These are phyloP conservation scores for Mycothermus thermophilus DNA, from an alignment of 495 filamentous ascomycete genomes.

Conservation along the genomic window DNA sequence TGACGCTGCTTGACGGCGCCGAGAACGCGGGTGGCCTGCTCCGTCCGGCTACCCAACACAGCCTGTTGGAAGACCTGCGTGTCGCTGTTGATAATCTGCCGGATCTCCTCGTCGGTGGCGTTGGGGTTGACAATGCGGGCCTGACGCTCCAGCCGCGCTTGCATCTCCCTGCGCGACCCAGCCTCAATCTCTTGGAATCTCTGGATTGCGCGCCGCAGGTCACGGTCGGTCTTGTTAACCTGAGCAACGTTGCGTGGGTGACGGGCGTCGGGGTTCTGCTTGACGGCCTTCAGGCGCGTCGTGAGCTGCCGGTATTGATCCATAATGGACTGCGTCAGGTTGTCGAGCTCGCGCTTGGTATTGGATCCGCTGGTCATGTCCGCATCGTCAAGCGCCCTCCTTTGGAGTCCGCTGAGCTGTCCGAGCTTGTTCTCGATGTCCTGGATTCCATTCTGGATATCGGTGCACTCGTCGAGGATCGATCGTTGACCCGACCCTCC, in stretches of 20 bases:
- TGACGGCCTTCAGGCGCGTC: conserved; percentile 61
- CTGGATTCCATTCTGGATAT: conserved; percentile 64
- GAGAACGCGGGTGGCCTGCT: conserved; percentile 64
- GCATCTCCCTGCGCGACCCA: conserved; percentile 60
- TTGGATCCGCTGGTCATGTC: conserved; percentile 37
- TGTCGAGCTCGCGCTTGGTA: conserved; percentile 44
- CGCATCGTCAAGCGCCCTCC: conserved; percentile 43
- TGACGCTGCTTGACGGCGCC: conserved; percentile 71
- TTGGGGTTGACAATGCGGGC: conserved; percentile 82
- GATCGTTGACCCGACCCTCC: too few relatives aligned
- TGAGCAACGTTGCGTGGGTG: conserved; percentile 58
- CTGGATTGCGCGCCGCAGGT: conserved; percentile 62
- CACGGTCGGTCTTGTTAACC: conserved; percentile 63
- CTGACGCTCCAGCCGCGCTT: conserved; percentile 72
- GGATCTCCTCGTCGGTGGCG: conserved; percentile 66
- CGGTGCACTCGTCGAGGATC: conserved; percentile 69
- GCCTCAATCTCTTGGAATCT: conserved; percentile 66
- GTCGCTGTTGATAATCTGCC: conserved; percentile 53
- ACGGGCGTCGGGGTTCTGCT: conserved; percentile 60
- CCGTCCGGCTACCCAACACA: conserved; percentile 56
- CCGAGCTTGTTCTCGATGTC: conserved; percentile 52
- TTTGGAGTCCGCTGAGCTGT: conserved; percentile 44
- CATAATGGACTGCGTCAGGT: conserved; percentile 57
- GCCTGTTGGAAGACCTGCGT: conserved; percentile 70
- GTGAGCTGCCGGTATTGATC: conserved; percentile 60